phyloP scores from a whole-genome alignment of 306 rosid genomes.

The Lotus japonicus region DNA sequence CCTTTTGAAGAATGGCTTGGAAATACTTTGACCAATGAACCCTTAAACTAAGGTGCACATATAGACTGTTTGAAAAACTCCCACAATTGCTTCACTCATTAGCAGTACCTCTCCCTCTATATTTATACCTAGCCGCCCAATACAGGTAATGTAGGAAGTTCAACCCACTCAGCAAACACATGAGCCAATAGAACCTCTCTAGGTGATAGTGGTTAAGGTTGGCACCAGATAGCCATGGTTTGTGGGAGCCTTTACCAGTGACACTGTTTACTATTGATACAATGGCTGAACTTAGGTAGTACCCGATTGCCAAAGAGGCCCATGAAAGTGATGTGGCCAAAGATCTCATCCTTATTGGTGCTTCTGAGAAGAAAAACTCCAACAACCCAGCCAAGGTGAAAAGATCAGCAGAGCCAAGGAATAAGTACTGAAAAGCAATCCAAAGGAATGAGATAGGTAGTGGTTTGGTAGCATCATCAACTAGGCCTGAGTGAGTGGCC shows the following conservation, averaged over 20 bases:
- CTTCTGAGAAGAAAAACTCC: conserved; percentile 93
- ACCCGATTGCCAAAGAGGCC: conserved; percentile 92
- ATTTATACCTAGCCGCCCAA: conserved; percentile 69
- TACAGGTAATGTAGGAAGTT: conserved; percentile 76
- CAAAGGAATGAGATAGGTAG: conserved; percentile 77
- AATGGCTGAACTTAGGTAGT: conserved; percentile 75
- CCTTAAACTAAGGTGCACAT: not conserved
- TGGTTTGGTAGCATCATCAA: conserved; percentile 42
- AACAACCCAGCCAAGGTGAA: conserved; percentile 81
- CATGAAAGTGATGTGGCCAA: conserved; percentile 88
- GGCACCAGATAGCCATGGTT: conserved; percentile 69
- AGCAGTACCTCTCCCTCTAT: conserved; percentile 40
- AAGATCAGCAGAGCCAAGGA: conserved; percentile 92
- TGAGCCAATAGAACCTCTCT: conserved; percentile 83
- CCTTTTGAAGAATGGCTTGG: not conserved
- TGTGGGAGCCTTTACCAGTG: conserved; percentile 33
- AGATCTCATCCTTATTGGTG: conserved; percentile 80
- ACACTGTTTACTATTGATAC: conserved; percentile 66
- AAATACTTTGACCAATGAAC: not conserved
- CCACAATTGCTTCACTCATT: conserved; percentile 4
- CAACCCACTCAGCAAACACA: conserved; percentile 78
- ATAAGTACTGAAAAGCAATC: conserved; percentile 81
- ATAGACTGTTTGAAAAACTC: not conserved
- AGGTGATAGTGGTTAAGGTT: conserved; percentile 60
- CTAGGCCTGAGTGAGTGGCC: conserved; percentile 33